phyloP scores from a whole-genome alignment of 345 rosid genomes.

The Eucalyptus cloeziana region DNA sequence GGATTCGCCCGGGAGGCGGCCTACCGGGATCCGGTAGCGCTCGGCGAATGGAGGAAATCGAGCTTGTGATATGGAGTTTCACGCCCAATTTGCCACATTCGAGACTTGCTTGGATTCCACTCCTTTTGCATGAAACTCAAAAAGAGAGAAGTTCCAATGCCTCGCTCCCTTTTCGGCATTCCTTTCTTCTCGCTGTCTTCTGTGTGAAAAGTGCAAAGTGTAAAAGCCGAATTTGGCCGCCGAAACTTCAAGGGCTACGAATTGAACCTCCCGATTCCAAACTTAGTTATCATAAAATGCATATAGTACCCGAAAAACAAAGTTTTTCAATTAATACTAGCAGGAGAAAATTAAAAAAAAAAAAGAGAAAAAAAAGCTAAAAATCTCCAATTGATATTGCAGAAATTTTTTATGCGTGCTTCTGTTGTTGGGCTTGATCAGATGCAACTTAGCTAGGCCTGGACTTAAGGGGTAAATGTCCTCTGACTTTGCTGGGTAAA shows the following conservation, averaged over 20 bases:
- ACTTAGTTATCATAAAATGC: neutral
- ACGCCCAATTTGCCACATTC: neutral
- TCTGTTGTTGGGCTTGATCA: neutral
- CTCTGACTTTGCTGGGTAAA: neutral
- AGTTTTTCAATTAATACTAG: neutral
- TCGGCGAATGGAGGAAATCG: neutral
- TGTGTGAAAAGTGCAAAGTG: neutral
- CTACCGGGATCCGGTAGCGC: neutral
- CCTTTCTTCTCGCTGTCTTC: constrained; percentile 8
- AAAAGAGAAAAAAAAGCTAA: neutral
- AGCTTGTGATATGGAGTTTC: neutral
- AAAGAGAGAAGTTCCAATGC: neutral
- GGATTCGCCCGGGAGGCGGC: neutral
- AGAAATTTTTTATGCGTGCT: neutral
- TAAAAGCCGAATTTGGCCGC: neutral
- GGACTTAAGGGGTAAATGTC: neutral
- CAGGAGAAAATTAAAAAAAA: neutral
- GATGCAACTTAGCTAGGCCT: neutral
- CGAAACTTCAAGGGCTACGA: neutral
- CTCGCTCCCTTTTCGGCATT: neutral
- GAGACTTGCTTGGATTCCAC: constrained; percentile 9
- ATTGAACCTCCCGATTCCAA: neutral
- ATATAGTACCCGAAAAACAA: neutral
- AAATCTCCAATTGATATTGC: neutral
- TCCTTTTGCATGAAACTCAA: neutral